A percentile compares a stretch with the other conserved stretches of the same genome.
These are phyloP conservation scores for Myriosclerotinia curreyana DNA, from an alignment of 2,329 filamentous ascomycete genomes.

Conservation along the genomic window DNA sequence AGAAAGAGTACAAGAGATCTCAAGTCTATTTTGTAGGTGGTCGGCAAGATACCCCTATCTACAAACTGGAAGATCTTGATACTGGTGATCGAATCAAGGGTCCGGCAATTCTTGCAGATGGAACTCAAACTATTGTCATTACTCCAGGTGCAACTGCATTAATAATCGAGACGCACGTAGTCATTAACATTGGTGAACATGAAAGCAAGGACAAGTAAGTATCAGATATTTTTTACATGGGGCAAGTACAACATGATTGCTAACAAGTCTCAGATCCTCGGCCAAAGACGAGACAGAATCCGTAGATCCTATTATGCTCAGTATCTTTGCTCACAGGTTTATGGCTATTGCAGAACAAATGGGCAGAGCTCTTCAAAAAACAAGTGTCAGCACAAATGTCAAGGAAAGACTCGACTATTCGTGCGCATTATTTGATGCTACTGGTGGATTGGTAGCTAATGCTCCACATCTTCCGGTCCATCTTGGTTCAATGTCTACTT, in stretches of 20 bases:
- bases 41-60: slow-evolving; percentile 73
- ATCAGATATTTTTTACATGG: neutral
- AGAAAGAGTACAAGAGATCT: slow-evolving; percentile 63
- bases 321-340: slow-evolving; percentile 77
- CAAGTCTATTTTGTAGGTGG: slow-evolving; percentile 84
- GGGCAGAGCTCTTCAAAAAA: slow-evolving; percentile 76
- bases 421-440: slow-evolving; percentile 74
- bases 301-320: slow-evolving; percentile 73
- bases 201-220: slow-evolving; percentile 46
- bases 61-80: slow-evolving; percentile 72
- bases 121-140: slow-evolving; percentile 44
- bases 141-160: slow-evolving; percentile 74
- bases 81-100: slow-evolving; percentile 20
- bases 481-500: slow-evolving; percentile 81
- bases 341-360: slow-evolving; percentile 87
- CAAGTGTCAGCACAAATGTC: slow-evolving; percentile 75
- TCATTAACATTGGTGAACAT: slow-evolving; percentile 74
- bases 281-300: slow-evolving; percentile 44
- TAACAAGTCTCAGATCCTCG: neutral
- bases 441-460: slow-evolving; percentile 74
- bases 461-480: slow-evolving; percentile 80
- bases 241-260: neutral
- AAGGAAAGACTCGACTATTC: slow-evolving; percentile 82
- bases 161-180: slow-evolving; percentile 80
- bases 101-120: slow-evolving; percentile 23